phyloP scores from a whole-genome alignment of 106 monocot species.

The Platanthera zijinensis region DNA sequence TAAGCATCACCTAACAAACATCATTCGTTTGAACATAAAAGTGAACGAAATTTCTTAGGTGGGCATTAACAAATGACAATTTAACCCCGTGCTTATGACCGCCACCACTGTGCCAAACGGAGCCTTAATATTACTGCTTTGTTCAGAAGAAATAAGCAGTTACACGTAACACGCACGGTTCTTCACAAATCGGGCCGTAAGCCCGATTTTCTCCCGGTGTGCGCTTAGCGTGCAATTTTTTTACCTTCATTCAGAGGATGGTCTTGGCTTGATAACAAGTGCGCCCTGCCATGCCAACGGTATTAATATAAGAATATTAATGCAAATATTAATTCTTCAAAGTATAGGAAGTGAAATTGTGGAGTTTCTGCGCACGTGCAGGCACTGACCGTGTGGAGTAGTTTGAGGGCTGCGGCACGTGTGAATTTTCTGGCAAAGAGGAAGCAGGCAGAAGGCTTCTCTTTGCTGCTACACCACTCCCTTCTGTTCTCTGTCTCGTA shows the following conservation, averaged over 20 bases:
- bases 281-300: not conserved
- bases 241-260: not conserved
- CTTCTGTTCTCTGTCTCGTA: constrained; percentile 88
- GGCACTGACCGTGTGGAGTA: constrained; percentile 18
- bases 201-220: too few species aligned
- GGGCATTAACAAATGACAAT: too few species aligned
- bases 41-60: too few species aligned
- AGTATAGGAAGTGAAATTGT: not conserved
- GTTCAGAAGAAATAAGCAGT: too few species aligned
- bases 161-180: too few species aligned
- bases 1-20: too few species aligned
- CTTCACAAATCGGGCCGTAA: too few species aligned
- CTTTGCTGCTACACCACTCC: constrained; percentile 80
- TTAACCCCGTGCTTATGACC: too few species aligned
- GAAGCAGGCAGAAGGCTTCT: constrained; percentile 20
- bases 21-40: too few species aligned
- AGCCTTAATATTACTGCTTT: too few species aligned
- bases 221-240: too few species aligned
- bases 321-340: not conserved
- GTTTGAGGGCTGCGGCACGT: constrained; percentile 22
- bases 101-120: too few species aligned
- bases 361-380: not conserved
- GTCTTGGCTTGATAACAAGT: not conserved
- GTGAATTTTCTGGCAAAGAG: constrained; percentile 29
- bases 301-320: not conserved